Conservation (phyloP, 2,329 filamentous ascomycete genomes). For the Botrytis squamosa region DNA sequence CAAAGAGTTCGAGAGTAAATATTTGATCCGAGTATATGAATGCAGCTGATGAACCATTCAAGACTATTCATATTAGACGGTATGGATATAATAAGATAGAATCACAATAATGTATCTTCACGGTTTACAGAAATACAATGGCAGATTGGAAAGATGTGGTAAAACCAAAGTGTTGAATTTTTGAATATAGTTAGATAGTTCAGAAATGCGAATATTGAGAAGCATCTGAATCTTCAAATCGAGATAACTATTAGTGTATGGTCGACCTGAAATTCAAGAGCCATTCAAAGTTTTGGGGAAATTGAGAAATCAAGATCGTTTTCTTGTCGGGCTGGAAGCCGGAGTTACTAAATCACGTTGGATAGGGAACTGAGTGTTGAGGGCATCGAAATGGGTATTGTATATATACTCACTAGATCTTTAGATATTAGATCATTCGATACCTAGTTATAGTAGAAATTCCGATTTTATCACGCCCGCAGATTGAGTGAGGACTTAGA, state of each 20-base stretch:
- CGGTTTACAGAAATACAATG: no score
- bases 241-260: not conserved
- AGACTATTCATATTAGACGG: not conserved
- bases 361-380: not conserved
- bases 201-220: not conserved
- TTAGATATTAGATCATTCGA: not conserved
- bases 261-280: not conserved
- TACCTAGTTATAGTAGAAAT: not conserved
- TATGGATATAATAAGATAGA: not conserved
- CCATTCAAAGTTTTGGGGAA: not conserved
- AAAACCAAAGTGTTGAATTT: not conserved
- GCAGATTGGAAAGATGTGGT: not conserved
- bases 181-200: not conserved
- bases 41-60: not conserved
- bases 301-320: not conserved
- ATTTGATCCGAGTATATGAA: not conserved
- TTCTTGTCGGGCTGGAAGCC: not conserved
- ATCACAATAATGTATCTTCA: not conserved
- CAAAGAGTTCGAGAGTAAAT: rapidly evolving
- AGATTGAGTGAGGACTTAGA: no score
- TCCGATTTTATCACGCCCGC: not conserved
- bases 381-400: not conserved
- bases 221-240: not conserved
- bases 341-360: not conserved
- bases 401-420: not conserved